Evolutionary conservation across 1,284 basidiomycete genomes (phyloP).

Genomic region (Ustilago esculenta): DNA sequence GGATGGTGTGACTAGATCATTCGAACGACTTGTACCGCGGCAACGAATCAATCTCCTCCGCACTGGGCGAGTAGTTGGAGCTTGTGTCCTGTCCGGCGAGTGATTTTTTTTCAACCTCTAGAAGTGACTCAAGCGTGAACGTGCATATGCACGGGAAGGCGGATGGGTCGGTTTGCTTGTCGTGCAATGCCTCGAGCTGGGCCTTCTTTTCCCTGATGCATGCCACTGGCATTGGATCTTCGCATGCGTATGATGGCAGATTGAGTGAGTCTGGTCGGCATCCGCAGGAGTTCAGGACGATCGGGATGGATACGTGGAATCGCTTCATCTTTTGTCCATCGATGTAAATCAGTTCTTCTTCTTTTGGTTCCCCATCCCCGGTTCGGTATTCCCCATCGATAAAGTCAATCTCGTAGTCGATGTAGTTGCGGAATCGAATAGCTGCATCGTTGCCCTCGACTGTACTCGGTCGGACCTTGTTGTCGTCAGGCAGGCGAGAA

Average conservation of each 20-base stretch:
- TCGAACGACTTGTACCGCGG: no score
- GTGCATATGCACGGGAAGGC: constrained; percentile 38
- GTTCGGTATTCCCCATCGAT: constrained; percentile 31
- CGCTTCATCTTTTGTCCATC: constrained; percentile 39
- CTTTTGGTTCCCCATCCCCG: not conserved
- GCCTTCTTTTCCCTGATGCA: constrained; percentile 7
- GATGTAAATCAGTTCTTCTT: constrained; percentile 18
- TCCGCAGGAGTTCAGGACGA: constrained; percentile 24
- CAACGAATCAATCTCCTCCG: no score
- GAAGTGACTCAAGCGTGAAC: constrained; percentile 17
- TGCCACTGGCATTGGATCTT: constrained; percentile 21
- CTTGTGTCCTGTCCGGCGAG: no score
- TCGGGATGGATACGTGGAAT: constrained; percentile 25
- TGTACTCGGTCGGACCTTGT: constrained; percentile 25
- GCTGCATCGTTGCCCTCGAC: constrained; percentile 33
- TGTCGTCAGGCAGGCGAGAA: constrained; percentile 27
- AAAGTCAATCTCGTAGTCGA: constrained; percentile 41
- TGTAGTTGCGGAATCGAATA: constrained; percentile 24
- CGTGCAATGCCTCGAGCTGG: constrained; percentile 6
- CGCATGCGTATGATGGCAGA: constrained; percentile 30
- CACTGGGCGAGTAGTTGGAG: no score
- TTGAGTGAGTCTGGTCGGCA: constrained; percentile 33
- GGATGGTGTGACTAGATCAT: no score
- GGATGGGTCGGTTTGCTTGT: constrained; percentile 17
- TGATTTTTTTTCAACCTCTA: constrained; percentile 27